Base-by-base conservation (phyloP, 1,284 basidiomycete species). In the Ganoderma lingzhi region DNA sequence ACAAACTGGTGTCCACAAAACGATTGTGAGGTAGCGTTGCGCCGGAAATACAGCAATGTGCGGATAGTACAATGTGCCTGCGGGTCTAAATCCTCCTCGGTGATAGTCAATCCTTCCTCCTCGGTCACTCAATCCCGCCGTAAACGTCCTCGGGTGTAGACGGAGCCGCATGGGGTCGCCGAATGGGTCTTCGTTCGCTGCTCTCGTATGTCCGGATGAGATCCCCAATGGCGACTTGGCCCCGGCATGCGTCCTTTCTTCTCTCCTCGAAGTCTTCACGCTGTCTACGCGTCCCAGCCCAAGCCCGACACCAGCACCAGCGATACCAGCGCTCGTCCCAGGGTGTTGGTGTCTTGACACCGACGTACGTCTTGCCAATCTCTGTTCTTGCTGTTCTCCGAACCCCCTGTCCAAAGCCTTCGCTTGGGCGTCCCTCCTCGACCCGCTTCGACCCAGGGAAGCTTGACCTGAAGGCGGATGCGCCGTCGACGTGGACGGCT, bases 51-150 rank as follows among this genome's bases (percentile, higher is more conserved):
- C 66, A 73, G 42, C 63, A 55, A 41, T 62, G 44, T 67, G 68
- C 68, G 69, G 35, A 69, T 71, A 71, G 62, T 69, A 64, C 63
- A 62, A 66, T 73, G 69, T 73, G 63, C 61, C 41, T 35, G 53
- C 23, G 17, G 37, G 41, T 32, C 28, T 35, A 42, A 65, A 28
- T n/a, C 37, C 39, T 30, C 35, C 53, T 35, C 19, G 58, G 55
- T 1, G 30, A 56, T 32, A 6, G 14, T 28, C 28, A 48, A 23
- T 23, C 23, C 23, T 62, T 14, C 32, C 42, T 9, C 30, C 41
- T 41, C 39, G 23, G 6, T 42, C 35, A 53, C 61, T 23, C 69
- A 41, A 71, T 68, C 4, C 72, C 72, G 8, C 70, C 70, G 28
- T 71, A 73, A 5, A 70, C 65, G 23, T 72, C 72, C 4, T 71